Evolutionary conservation across 176 grass and related monocot genomes (phyloP).

Genomic region (Carex scoparia): DNA sequence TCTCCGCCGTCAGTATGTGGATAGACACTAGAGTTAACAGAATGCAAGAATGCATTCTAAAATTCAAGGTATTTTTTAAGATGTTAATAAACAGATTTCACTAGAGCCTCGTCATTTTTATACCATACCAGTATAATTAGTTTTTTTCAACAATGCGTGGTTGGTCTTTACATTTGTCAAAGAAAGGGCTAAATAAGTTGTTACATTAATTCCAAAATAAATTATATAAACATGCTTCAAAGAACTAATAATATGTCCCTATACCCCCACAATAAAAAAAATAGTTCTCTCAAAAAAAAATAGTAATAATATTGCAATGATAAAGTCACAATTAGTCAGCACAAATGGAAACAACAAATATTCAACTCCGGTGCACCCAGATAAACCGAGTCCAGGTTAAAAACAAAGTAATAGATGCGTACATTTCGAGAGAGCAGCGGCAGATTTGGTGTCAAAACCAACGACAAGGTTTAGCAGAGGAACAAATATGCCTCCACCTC

Average conservation of each 20-base stretch:
- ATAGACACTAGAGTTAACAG: background rate
- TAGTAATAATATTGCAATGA: background rate
- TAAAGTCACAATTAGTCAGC: background rate
- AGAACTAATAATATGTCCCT: background rate
- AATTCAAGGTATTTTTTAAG: background rate
- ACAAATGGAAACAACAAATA: background rate
- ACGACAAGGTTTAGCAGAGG: conserved; percentile 90
- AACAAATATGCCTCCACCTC: conserved; percentile 95
- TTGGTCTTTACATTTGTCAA: background rate
- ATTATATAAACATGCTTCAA: background rate
- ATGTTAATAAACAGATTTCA: background rate
- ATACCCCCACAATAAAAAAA: background rate
- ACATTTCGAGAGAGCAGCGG: conserved; percentile 98
- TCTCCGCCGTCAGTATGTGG: no score
- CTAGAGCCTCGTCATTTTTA: background rate
- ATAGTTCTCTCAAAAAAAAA: background rate
- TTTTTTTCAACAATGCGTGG: background rate
- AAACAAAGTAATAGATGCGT: conserved; percentile 1
- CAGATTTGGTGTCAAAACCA: conserved; percentile 95
- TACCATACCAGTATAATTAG: background rate
- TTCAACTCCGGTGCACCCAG: background rate
- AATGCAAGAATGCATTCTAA: background rate
- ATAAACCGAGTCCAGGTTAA: background rate
- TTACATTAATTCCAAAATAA: background rate
- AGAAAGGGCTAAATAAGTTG: background rate